phyloP scores from a whole-genome alignment of 2,329 filamentous ascomycete species.

The Phialophora macrospora region DNA sequence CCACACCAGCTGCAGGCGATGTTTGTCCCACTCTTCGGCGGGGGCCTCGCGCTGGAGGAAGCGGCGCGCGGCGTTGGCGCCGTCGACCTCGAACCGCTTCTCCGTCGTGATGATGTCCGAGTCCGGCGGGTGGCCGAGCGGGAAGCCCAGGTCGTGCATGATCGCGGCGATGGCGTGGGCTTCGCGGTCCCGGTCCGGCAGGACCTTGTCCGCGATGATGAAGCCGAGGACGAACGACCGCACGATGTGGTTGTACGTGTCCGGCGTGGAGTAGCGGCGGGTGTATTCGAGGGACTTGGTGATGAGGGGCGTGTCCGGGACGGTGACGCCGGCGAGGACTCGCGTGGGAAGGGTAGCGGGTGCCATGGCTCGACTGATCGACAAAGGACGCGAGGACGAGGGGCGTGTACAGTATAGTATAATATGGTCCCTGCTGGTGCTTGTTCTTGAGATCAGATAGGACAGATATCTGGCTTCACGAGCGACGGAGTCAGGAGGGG shows the following conservation, averaged over 20 bases:
- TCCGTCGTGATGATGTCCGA: constrained; percentile 49
- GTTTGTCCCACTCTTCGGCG: constrained; percentile 46
- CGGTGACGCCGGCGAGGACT: constrained; percentile 36
- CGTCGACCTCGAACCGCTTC: constrained; percentile 58
- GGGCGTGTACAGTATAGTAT: not conserved
- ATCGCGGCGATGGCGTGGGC: constrained; percentile 29
- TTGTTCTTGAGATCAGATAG: not conserved
- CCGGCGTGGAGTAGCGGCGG: constrained; percentile 32
- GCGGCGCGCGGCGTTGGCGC: constrained; percentile 51
- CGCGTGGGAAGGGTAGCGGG: constrained; percentile 25
- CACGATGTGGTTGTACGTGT: constrained; percentile 40
- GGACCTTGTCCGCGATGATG: constrained; percentile 44
- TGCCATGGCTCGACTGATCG: constrained; percentile 15
- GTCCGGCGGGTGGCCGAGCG: constrained; percentile 37
- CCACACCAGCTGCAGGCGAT: constrained; percentile 55
- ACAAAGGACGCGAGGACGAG: not conserved
- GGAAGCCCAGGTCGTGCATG: constrained; percentile 46
- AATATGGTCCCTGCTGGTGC: not conserved
- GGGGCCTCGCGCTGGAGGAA: constrained; percentile 41
- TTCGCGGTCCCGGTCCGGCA: constrained; percentile 39
- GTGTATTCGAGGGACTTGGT: constrained; percentile 35
- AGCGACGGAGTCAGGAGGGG: no score
- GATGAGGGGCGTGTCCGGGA: constrained; percentile 38
- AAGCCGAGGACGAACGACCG: constrained; percentile 48
- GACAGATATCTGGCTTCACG: not conserved